Evolutionary conservation across 2,329 filamentous ascomycete species (phyloP), one percentile per base, ranked within the genome.

Genomic region (Penicillium concentricum): DNA sequence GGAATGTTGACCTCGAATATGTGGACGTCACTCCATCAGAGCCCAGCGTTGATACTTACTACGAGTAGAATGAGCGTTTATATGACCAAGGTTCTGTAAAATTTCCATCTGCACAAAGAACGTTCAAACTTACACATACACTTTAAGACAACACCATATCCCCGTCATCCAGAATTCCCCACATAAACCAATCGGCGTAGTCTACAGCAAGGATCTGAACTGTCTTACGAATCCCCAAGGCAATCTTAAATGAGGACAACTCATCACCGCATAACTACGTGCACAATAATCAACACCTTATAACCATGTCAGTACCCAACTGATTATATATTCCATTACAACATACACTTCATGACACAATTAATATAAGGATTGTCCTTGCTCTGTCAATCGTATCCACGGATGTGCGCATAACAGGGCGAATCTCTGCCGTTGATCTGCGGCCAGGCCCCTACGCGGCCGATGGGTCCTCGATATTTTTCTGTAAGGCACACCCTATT

Each of bases 141-240:
- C 28, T 34, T 41, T 41, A 39, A 56, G 47, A 30, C 41, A 44
- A 30, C 5, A 26, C 24, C 24, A 26, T 44, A 43, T 38, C 51
- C 49, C 54, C 54, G 37, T 54, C 53, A 52, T 58, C 58, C 6
- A 15, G 20, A 22, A 18, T 56, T 61, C 58, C 54, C 61, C 60
- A 61, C 60, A 61, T 45, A 51, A 28, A 38, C 60, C 60, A 62
- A 62, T 62, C 61, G 61, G 59, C 44, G 53, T 35, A 57, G 22
- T 30, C 28, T 44, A 26, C 42, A 45, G 53, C 45, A 35, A 51
- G 49, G 51, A 45, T 48, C 39, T 41, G 26, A 44, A 38, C 51
- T 46, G 22, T 50, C 56, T 62, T 59, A 62, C 61, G 61, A 49
- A 51, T 50, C 44, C 24, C 49, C 44, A 52, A 35, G 38, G 30